A percentile compares a stretch with the other conserved stretches of the same genome.
phyloP scores from a whole-genome alignment of 805 yeast genomes.

The Candida patagonica region DNA sequence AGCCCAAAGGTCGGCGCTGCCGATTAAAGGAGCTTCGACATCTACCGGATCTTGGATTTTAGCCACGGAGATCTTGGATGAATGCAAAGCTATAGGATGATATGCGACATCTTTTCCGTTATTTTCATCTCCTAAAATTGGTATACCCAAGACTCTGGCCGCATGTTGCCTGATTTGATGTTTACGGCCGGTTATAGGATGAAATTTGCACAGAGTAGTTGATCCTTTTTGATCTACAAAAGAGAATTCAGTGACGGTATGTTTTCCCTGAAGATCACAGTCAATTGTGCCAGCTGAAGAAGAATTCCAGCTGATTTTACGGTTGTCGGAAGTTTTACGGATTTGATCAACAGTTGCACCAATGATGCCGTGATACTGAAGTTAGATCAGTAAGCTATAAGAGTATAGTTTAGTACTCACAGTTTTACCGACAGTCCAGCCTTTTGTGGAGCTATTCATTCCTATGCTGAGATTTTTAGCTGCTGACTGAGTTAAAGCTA shows the following conservation, averaged over 20 bases:
- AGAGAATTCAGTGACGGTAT: slow-evolving; percentile 9
- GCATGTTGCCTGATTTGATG: slow-evolving; percentile 15
- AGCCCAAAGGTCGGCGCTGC: slow-evolving; percentile 8
- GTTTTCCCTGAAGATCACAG: slow-evolving; percentile 5
- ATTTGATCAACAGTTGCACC: slow-evolving; percentile 2
- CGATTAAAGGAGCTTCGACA: slow-evolving; percentile 8
- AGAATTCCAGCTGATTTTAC: slow-evolving; percentile 1
- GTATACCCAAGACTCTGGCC: slow-evolving; percentile 7
- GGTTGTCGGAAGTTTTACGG: not conserved
- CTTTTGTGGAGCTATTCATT: slow-evolving; percentile 8
- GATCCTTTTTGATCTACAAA: not conserved
- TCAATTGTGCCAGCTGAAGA: slow-evolving; percentile 7
- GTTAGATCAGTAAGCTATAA: not conserved
- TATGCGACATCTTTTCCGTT: slow-evolving; percentile 1
- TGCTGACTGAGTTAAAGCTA: slow-evolving; percentile 12
- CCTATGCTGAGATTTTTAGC: slow-evolving; percentile 12
- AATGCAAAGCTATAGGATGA: slow-evolving; percentile 12
- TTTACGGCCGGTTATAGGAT: slow-evolving; percentile 16
- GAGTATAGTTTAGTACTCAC: slow-evolving; percentile 4
- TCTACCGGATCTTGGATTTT: not conserved
- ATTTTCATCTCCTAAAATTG: slow-evolving; percentile 11
- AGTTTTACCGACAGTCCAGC: slow-evolving; percentile 7
- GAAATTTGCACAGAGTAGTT: slow-evolving; percentile 9
- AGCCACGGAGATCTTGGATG: slow-evolving; percentile 2
- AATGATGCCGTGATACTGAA: slow-evolving; percentile 8